Evolutionary conservation across 1,284 basidiomycete species (phyloP).

Genomic region (Cryptococcus hybrid): DNA sequence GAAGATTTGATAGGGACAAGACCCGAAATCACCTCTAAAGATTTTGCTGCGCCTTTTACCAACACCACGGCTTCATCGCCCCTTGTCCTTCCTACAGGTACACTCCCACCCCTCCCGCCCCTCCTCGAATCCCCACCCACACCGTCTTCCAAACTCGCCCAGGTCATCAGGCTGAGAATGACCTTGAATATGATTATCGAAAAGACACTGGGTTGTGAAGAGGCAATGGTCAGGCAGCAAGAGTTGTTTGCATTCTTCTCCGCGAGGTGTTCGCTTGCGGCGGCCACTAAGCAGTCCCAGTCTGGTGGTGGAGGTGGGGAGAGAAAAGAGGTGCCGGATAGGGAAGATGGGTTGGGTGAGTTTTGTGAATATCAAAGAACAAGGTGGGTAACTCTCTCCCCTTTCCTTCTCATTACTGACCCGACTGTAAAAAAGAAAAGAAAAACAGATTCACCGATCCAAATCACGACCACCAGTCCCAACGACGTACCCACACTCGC

Average conservation of each 20-base stretch:
- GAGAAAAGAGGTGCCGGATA: too few species aligned
- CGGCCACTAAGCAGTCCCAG: too few species aligned
- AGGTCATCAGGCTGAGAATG: slow-evolving; percentile 81
- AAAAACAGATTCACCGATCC: neutral
- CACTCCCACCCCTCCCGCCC: neutral
- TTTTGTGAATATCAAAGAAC: neutral
- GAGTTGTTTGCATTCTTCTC: slow-evolving; percentile 81
- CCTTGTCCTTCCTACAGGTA: neutral
- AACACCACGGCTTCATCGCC: neutral
- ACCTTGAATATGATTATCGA: slow-evolving; percentile 82
- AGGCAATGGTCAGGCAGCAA: slow-evolving; percentile 77
- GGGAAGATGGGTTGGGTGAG: slow-evolving; percentile 13
- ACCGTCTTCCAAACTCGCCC: slow-evolving; percentile 65
- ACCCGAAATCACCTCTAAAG: neutral
- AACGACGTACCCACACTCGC: neutral
- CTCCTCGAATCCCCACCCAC: slow-evolving; percentile 5
- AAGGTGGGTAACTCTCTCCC: too few species aligned
- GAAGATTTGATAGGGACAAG: slow-evolving; percentile 6
- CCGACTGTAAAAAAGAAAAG: neutral
- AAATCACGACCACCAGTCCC: neutral
- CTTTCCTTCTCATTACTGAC: too few species aligned
- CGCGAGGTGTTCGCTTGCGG: slow-evolving; percentile 17
- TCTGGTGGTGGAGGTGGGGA: neutral
- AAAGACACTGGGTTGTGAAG: slow-evolving; percentile 79
- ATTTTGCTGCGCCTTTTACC: neutral